phyloP scores from a whole-genome alignment of 2,329 filamentous ascomycete species.

The Waltergamsia citrina region DNA sequence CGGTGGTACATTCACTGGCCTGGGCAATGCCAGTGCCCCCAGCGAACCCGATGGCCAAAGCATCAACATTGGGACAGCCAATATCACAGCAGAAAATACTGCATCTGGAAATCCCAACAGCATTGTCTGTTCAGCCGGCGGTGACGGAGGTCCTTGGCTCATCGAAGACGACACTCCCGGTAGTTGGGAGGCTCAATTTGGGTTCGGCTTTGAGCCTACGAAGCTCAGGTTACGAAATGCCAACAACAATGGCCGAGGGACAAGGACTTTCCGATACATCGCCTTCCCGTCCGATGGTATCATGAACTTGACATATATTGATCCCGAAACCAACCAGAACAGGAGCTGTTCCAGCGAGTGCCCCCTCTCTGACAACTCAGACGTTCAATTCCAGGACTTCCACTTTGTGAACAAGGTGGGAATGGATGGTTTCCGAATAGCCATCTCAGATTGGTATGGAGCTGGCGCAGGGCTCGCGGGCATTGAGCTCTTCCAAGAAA shows the following conservation, averaged over 20 bases:
- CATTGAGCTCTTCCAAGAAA: constrained; percentile 78
- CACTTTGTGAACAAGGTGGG: constrained; percentile 79
- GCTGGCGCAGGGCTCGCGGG: constrained; percentile 75
- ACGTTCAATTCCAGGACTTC: constrained; percentile 73
- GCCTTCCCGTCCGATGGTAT: constrained; percentile 83
- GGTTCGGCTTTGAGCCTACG: constrained; percentile 77
- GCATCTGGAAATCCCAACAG: constrained; percentile 55
- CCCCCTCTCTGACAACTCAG: constrained; percentile 65
- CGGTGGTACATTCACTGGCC: constrained; percentile 78
- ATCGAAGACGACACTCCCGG: constrained; percentile 66
- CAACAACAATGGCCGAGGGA: constrained; percentile 72
- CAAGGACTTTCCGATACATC: constrained; percentile 79
- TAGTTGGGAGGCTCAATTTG: constrained; percentile 75
- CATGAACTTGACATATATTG: constrained; percentile 89
- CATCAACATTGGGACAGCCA: constrained; percentile 75
- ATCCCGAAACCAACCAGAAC: constrained; percentile 59
- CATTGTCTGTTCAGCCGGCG: constrained; percentile 65
- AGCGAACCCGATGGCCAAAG: constrained; percentile 63
- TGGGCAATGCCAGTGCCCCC: constrained; percentile 69
- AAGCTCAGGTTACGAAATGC: constrained; percentile 87
- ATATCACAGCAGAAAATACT: constrained; percentile 58
- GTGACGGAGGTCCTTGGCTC: constrained; percentile 68
- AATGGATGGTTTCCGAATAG: constrained; percentile 79
- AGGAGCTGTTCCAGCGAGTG: constrained; percentile 72
- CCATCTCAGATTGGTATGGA: constrained; percentile 84